These are phyloP conservation scores for Calophaca sinica DNA, from an alignment of 306 rosid species.

Conservation along the genomic window DNA sequence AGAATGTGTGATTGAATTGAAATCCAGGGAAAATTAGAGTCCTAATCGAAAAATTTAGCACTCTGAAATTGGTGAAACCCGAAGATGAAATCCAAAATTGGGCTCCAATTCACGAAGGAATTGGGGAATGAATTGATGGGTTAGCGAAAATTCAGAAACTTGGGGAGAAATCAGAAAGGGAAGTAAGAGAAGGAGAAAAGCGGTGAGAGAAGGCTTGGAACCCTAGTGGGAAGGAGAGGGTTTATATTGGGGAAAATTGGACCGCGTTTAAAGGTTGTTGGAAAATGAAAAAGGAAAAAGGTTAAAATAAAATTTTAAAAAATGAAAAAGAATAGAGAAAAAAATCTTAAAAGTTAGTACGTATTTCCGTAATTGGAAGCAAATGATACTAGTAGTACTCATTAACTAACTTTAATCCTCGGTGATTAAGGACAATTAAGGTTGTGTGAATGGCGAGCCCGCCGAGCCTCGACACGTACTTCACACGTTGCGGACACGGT, in stretches of 20 bases:
- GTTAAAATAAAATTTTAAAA: slow-evolving; percentile 10
- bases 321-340: neutral
- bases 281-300: slow-evolving; percentile 8
- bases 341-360: neutral
- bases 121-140: neutral
- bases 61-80: neutral
- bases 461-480: neutral
- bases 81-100: slow-evolving; percentile 5
- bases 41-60: neutral
- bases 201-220: slow-evolving; percentile 10
- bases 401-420: neutral
- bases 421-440: slow-evolving; percentile 32
- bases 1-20: neutral
- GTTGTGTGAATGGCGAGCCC: neutral
- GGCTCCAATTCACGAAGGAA: slow-evolving; percentile 13
- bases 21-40: neutral
- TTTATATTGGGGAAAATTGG: slow-evolving; percentile 54
- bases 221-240: slow-evolving; percentile 42
- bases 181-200: neutral
- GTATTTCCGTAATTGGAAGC: neutral
- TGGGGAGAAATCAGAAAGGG: neutral
- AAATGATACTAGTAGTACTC: neutral
- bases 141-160: slow-evolving; percentile 17
- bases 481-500: slow-evolving; percentile 49
- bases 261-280: slow-evolving; percentile 59